Evolutionary conservation across 768 basidiomycete genomes (phyloP), one percentile per base, ranked within the genome.

Genomic region (Leucocoprinus leucothites): DNA sequence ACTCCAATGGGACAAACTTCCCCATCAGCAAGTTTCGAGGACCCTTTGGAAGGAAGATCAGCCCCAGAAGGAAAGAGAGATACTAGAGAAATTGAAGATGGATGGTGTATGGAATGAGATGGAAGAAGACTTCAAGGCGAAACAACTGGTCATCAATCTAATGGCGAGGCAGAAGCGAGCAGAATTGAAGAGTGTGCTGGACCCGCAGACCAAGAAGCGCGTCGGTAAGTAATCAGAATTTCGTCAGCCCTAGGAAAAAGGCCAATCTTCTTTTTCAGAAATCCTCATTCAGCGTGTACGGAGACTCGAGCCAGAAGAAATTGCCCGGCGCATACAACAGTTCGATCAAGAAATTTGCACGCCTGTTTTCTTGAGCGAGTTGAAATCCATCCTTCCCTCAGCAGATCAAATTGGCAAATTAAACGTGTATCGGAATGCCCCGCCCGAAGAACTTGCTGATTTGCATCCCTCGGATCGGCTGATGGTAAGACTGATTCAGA

Each of bases 1-100:
- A 67, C 75, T 99, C 53, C 95, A 98, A 66, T 99, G 96, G 96
- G 95, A 98, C 67, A 98, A 98, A 65, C 78, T 99, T n/a, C 86
- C 91, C 21, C 93, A 93, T 55, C 87, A 89, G 60, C 87, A 91
- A 62, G 86, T 93, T 31, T 76, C 76, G 1, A 89, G 87, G 66
- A 98, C 95, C 0, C 73, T 98, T 13, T 99, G 94, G 90, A 87
- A 78, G 50, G 80, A 80, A 36, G 90, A 92, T 57, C 69, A 78
- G 56, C 71, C 80, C 1, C 74, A 84, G 60, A 85, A 84, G 64
- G 91, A 93, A 64, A 75, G 82, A 58, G 86, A 91, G 61, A 91
- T 94, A 80, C 70, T 94, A 41, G 79, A 84, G 67, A 91, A 90
- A 69, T 71, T 99, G 45, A 86, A 89, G 63, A 70, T 75, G 48